Percentiles rank a stretch among this genome's conserved stretches.
These are phyloP conservation scores for Fusarium sp. DNA, from an alignment of 2,329 filamentous ascomycete species.

Conservation along the genomic window DNA sequence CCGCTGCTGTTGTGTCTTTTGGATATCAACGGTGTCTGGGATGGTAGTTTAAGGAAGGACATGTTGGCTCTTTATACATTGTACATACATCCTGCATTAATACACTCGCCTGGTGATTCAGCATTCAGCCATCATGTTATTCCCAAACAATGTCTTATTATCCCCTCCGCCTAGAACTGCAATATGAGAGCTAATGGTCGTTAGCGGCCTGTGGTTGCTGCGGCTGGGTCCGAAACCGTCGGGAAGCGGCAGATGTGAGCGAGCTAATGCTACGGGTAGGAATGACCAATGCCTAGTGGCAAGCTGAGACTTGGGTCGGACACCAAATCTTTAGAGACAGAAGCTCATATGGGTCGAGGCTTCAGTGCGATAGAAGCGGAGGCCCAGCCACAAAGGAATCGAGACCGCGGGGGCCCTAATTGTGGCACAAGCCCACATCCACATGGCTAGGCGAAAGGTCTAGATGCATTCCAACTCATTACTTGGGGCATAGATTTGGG, in stretches of 20 bases:
- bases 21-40: not conserved
- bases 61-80: not conserved
- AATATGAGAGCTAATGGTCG: not conserved
- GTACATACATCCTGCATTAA: not conserved
- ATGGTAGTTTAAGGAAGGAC: not conserved
- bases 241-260: not conserved
- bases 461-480: no score
- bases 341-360: not conserved
- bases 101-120: not conserved
- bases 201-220: not conserved
- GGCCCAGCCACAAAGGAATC: constrained; percentile 1
- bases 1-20: not conserved
- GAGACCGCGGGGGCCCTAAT: not conserved
- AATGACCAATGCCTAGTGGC: not conserved
- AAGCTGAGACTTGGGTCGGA: not conserved
- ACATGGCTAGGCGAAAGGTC: no score
- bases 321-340: not conserved
- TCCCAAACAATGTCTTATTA: not conserved
- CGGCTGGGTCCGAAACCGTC: not conserved
- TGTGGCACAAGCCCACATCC: no score
- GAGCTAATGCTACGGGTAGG: not conserved
- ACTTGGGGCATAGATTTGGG: no score
- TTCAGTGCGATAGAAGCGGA: not conserved
- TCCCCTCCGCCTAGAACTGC: not conserved
- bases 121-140: not conserved